These are phyloP conservation scores for Colletotrichum neosansevieriae DNA, from an alignment of 2,329 filamentous ascomycete species.

Conservation along the genomic window DNA sequence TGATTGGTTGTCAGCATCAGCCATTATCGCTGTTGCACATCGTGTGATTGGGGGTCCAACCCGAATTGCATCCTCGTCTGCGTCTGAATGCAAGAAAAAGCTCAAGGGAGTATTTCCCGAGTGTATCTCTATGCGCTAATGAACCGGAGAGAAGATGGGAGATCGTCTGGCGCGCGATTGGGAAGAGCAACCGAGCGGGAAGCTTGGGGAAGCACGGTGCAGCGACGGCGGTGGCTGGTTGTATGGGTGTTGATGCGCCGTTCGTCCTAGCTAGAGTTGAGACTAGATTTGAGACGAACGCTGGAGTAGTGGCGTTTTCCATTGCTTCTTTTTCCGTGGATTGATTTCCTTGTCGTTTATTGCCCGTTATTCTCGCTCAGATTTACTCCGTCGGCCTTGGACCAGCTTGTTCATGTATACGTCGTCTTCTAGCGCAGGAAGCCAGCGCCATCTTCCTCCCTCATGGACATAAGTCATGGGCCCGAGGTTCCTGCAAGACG, in stretches of 20 bases:
- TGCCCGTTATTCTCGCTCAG: neutral
- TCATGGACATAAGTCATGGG: neutral
- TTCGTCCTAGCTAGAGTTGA: slow-evolving; percentile 5
- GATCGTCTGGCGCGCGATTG: neutral
- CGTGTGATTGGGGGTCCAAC: slow-evolving; percentile 11
- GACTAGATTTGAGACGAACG: slow-evolving; percentile 24
- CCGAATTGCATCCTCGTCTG: neutral
- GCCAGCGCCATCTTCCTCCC: neutral
- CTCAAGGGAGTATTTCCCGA: slow-evolving; percentile 16
- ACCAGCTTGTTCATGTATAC: no score
- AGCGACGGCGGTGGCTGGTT: slow-evolving; percentile 33
- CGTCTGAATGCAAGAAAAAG: neutral
- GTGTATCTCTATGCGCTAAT: neutral
- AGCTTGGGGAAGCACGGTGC: slow-evolving; percentile 23
- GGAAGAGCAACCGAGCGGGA: neutral
- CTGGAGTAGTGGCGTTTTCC: slow-evolving; percentile 27
- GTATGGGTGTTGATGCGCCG: slow-evolving; percentile 10
- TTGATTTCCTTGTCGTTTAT: slow-evolving; percentile 1
- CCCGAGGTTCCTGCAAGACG: slow-evolving; percentile 5
- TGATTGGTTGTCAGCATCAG: slow-evolving; percentile 29
- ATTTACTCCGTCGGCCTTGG: neutral
- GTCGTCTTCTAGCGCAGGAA: neutral
- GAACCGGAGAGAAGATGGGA: slow-evolving; percentile 8
- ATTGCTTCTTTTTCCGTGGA: slow-evolving; percentile 31
- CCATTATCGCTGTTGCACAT: slow-evolving; percentile 6